Evolutionary conservation across 2,329 filamentous ascomycete genomes (phyloP), one percentile per base, ranked within the genome.

Genomic region (Cladophialophora bantiana): DNA sequence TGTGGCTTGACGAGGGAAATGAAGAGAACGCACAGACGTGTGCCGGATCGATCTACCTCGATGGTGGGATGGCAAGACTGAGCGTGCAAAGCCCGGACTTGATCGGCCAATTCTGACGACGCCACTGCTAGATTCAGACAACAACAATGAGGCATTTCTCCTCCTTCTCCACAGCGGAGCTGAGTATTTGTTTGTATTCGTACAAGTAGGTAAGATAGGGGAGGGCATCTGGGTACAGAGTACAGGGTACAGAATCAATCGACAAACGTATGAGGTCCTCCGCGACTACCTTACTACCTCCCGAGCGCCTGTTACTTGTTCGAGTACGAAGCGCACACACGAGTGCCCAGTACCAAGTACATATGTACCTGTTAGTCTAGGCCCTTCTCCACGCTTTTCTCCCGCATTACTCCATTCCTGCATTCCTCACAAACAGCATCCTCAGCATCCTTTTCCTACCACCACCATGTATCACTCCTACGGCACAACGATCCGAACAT

Each of bases 141-240:
- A 26, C 26, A 26, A 40, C 36, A 7, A 50, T 50, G 45, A 50
- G 45, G 18, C 20, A 50, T 50, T 50, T 50, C 45, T 50, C 45
- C 4, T 50, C 18, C 18, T 42, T 3, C 45, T 50, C 45, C 45
- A 50, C 45, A 31, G 45, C 20, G 45, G 45, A 20, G 45, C 26
- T 26, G 45, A 31, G 7, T 50, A 18, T 2, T 42, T 20, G 42
- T 20, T 20, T 20, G 40, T 48, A n/a, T 26, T 26, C 26, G 26
- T 26, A 26, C 26, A 26, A 26, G 26, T 26, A 26, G 26, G 26
- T 26, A 26, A 26, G 26, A 26, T 2, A 26, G 26, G 26, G 26
- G 26, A 26, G 26, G 26, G 26, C 26, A 26, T 26, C 40, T 18
- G 18, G n/a, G 40, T 45, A 45, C 40, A 18, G 40, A 45, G 36